Evolutionary conservation across 2,329 filamentous ascomycete species (phyloP), one percentile per base, ranked within the genome.

Genomic region (Immersiporthe knoxdaviesiana): DNA sequence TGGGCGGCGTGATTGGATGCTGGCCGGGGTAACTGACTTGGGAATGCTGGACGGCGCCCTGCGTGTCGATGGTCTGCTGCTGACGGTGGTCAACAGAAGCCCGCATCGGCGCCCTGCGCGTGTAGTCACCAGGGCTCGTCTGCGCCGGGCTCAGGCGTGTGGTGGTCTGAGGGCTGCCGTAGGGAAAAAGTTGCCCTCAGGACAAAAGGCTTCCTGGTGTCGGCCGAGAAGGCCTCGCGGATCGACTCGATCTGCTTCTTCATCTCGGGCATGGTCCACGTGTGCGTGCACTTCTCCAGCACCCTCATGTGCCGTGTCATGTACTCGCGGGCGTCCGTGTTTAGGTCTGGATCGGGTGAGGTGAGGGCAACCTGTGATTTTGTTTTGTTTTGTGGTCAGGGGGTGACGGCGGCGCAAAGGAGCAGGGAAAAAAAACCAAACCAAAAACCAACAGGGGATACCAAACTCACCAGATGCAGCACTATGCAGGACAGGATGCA

Each of bases 241-340:
- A 98, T 87, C 52, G 92, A 91, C 76, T 97, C 91, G 72, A 98
- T 93, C 79, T 97, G 94, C 66, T 90, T 90, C 77, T 97, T 91
- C 81, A 97, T 91, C 75, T 97, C 94, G 2, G 92, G 91, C 87
- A 97, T 93, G 1, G 93, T 91, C 91, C 93, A 97, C 5, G 90
- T 89, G 11, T 87, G 85, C 77, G 93, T 92, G 74, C 94, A 96
- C 73, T 89, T 90, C 78, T 98, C 95, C 69, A 98, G 84, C 50
- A 98, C 91, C 67, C 94, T 90, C 95, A 98, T 97, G 75, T 97
- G 94, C 62, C 95, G 87, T 2, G 93, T 92, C 76, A 98, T 98
- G 77, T 92, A 98, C 71, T 95, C 91, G 41, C 92, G 88, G 7
- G 95, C 93, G 78, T 97, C 93, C 0, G 85, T 84, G 77, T 96